Conservation (phyloP, 345 rosid genomes). For the Camelina laxa region DNA sequence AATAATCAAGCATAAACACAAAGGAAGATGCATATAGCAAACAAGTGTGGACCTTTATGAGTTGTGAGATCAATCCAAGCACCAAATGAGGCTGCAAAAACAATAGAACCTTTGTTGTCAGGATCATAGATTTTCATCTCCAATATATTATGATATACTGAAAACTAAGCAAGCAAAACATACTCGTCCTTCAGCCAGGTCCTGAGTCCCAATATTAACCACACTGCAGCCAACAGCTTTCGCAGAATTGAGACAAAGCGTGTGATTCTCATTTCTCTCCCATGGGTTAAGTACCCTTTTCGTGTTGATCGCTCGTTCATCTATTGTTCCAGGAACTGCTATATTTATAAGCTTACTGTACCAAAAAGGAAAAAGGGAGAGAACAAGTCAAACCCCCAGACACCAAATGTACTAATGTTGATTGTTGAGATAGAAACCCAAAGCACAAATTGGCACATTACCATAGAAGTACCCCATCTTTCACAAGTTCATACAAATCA, state of each 20-base stretch:
- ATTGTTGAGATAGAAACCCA: conserved; percentile 4
- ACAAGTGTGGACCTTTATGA: conserved; percentile 69
- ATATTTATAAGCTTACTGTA: conserved; percentile 90
- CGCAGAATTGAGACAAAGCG: conserved; percentile 93
- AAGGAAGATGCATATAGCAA: conserved; percentile 2
- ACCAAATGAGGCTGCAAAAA: conserved; percentile 84
- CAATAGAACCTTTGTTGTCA: conserved; percentile 19
- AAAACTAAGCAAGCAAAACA: conserved; percentile 41
- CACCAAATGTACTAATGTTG: conserved; percentile 9
- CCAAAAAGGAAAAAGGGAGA: conserved; percentile 10
- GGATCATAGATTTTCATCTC: background rate
- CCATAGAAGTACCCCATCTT: conserved; percentile 97
- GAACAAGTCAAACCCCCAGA: conserved; percentile 34
- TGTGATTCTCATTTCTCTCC: conserved; percentile 98
- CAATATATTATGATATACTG: conserved; percentile 1
- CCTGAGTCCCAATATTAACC: conserved; percentile 89
- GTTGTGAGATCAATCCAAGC: conserved; percentile 96
- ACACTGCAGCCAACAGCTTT: conserved; percentile 96
- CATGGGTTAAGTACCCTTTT: conserved; percentile 85
- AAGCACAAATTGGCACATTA: conserved; percentile 37
- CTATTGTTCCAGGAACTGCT: conserved; percentile 94
- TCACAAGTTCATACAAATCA: conserved; percentile 79
- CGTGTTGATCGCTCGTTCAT: conserved; percentile 88
- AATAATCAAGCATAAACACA: conserved; percentile 16
- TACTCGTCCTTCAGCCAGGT: conserved; percentile 93